Conservation (phyloP, 495 filamentous ascomycete genomes). For the Hypoxylon cercidicola region DNA sequence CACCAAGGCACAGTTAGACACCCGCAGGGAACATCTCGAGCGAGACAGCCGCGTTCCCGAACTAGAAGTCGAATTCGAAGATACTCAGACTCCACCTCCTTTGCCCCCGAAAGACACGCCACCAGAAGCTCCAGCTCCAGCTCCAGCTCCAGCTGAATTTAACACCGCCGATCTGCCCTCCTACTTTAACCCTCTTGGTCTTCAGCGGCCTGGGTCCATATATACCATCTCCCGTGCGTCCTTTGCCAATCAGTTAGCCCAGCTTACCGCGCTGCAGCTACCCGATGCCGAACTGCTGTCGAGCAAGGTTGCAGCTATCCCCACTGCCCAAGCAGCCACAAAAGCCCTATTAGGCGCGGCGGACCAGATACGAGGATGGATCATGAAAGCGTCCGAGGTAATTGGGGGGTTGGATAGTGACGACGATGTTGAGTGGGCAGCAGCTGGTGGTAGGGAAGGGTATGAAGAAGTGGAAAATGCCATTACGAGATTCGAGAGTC, state of each 20-base stretch:
- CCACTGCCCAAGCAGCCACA: slow-evolving; percentile 80
- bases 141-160: slow-evolving; percentile 50
- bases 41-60: slow-evolving; percentile 49
- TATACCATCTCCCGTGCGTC: slow-evolving; percentile 90
- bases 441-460: slow-evolving; percentile 88
- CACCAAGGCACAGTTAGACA: slow-evolving; percentile 65
- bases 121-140: slow-evolving; percentile 42
- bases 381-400: slow-evolving; percentile 87
- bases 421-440: slow-evolving; percentile 98
- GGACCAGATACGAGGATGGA: slow-evolving; percentile 92
- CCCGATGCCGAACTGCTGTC: slow-evolving; percentile 84
- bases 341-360: slow-evolving; percentile 81
- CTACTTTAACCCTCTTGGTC: slow-evolving; percentile 64
- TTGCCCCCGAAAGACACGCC: slow-evolving; percentile 62
- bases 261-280: slow-evolving; percentile 83
- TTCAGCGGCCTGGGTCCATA: slow-evolving; percentile 75
- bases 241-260: slow-evolving; percentile 86
- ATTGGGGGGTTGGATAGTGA: slow-evolving; percentile 87
- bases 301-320: slow-evolving; percentile 81
- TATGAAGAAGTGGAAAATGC: slow-evolving; percentile 89
- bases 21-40: slow-evolving; percentile 62
- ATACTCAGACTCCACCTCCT: slow-evolving; percentile 52
- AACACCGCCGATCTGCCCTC: slow-evolving; percentile 54
- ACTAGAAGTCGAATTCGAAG: slow-evolving; percentile 47
- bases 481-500: slow-evolving; percentile 81